These are phyloP conservation scores for Rhynchosporium secalis DNA, from an alignment of 2,329 filamentous ascomycete species.

Conservation along the genomic window DNA sequence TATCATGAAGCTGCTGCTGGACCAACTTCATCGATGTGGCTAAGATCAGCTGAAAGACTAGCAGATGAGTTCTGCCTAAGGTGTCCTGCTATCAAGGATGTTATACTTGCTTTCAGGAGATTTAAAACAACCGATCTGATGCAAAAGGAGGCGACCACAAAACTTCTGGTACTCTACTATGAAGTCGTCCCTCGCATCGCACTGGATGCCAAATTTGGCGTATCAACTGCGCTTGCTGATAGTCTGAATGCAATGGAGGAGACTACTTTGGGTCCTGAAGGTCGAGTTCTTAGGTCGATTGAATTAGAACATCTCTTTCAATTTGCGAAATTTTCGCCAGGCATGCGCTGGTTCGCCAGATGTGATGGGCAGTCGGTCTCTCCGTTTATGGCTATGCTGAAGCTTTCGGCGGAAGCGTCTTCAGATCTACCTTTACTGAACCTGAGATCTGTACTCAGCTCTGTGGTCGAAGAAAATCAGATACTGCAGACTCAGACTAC, in stretches of 20 bases:
- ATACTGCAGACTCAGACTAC: constrained; percentile 54
- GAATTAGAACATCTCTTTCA: constrained; percentile 80
- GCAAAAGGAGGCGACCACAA: constrained; percentile 76
- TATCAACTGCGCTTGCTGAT: constrained; percentile 72
- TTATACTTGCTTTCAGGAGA: constrained; percentile 72
- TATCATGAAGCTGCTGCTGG: constrained; percentile 46
- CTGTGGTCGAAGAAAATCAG: constrained; percentile 64
- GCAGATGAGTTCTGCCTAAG: constrained; percentile 74
- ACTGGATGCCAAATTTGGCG: constrained; percentile 82
- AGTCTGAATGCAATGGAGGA: constrained; percentile 63
- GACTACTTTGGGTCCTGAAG: constrained; percentile 44
- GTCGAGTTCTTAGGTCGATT: constrained; percentile 60
- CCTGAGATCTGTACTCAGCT: constrained; percentile 56
- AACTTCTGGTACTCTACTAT: constrained; percentile 81
- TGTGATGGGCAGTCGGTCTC: constrained; percentile 62
- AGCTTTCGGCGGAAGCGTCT: constrained; percentile 53
- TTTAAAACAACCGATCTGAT: constrained; percentile 68
- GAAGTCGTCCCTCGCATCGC: constrained; percentile 77
- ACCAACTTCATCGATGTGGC: constrained; percentile 56
- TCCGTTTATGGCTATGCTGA: constrained; percentile 71
- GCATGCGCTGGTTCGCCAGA: constrained; percentile 89
- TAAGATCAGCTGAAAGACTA: constrained; percentile 66
- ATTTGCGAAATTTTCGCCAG: constrained; percentile 77
- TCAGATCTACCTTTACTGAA: constrained; percentile 51
- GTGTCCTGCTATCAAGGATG: constrained; percentile 78